These are phyloP conservation scores for Starmerella bombi DNA, from an alignment of 805 yeast genomes.

Conservation along the genomic window DNA sequence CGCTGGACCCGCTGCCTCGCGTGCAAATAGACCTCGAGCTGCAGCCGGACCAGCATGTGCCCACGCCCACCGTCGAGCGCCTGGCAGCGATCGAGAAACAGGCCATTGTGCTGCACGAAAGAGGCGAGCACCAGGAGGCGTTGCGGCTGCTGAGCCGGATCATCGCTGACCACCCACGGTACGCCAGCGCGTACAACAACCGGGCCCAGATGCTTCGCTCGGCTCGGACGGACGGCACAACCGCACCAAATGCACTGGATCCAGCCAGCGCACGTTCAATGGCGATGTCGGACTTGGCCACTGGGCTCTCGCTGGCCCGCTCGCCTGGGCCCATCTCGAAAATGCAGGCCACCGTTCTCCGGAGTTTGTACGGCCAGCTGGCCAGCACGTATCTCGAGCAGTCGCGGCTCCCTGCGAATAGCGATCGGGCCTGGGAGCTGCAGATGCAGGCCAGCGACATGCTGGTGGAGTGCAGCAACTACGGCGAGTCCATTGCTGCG, in stretches of 20 bases:
- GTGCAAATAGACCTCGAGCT: slow-evolving; percentile 13
- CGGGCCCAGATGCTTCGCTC: slow-evolving; percentile 23
- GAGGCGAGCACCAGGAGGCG: slow-evolving; percentile 10
- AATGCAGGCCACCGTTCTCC: slow-evolving; percentile 25
- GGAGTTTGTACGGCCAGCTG: slow-evolving; percentile 25
- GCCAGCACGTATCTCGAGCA: slow-evolving; percentile 23
- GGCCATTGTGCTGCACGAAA: slow-evolving; percentile 18
- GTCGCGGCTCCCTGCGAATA: slow-evolving; percentile 12
- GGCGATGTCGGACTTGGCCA: slow-evolving; percentile 1
- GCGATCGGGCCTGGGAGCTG: slow-evolving; percentile 20
- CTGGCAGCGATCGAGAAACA: slow-evolving; percentile 17
- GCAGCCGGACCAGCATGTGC: slow-evolving; percentile 21
- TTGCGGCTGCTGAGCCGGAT: slow-evolving; percentile 17
- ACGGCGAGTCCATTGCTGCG: slow-evolving; percentile 25
- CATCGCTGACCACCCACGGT: slow-evolving; percentile 21
- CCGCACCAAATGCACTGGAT: no score
- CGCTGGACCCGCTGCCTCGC: no score
- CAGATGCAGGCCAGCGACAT: slow-evolving; percentile 24
- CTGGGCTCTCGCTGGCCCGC: neutral
- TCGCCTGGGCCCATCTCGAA: slow-evolving; percentile 15
- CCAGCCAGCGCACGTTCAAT: no score
- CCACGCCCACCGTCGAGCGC: slow-evolving; percentile 11
- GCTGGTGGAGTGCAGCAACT: slow-evolving; percentile 23
- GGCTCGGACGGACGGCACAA: neutral
- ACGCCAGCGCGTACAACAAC: slow-evolving; percentile 28